Base-by-base conservation (phyloP, 2,329 filamentous ascomycete genomes). In the Fusarium armeniacum region DNA sequence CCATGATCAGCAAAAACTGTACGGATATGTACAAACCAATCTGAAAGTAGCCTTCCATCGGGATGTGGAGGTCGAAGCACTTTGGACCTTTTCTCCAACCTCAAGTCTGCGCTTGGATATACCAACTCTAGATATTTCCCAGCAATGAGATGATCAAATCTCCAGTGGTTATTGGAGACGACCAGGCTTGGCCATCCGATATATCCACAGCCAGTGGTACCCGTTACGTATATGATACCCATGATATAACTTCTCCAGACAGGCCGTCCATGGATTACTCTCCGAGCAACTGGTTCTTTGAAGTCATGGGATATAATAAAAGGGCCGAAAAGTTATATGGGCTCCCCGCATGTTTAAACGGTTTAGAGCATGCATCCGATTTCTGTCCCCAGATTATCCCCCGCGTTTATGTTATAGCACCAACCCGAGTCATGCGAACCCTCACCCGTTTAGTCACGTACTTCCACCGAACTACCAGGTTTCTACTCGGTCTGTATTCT, bases 341-440 rank as follows among this genome's bases (percentile, higher is more conserved):
- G 20, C 26, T 67, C 66, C 62, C 66, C 66, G 62, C 66, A 70
- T 53, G 47, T 69, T 69, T 70, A 70, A 58, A 44, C 55, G 55
- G 47, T 43, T 65, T 65, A 46, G 60, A 57, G 47, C 35, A n/a
- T 66, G 49, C 61, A 22, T 38, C 35, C 44, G 7, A 10, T 32
- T 30, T 12, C 44, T 46, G 56, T 63, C 66, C 66, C 66, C 66
- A 67, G 66, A 67, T 67, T 62, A 62, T 69, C 61, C 66, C 66
- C 66, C 66, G 56, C 66, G 52, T 45, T 40, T 40, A 22, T 20
- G 8, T 12, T 58, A 22, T 22, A 45, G 16, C 45, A 40, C 36
- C 36, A 35, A 40, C 36, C 56, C 36, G 28, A 38, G 53, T 64
- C 50, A 64, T 58, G 58, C 35, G 22, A 40, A 41, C 35, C n/a